Evolutionary conservation across 164 flowering plant species (phyloP), one percentile per base, ranked within the genome.

Genomic region (Vitis rupestris): DNA sequence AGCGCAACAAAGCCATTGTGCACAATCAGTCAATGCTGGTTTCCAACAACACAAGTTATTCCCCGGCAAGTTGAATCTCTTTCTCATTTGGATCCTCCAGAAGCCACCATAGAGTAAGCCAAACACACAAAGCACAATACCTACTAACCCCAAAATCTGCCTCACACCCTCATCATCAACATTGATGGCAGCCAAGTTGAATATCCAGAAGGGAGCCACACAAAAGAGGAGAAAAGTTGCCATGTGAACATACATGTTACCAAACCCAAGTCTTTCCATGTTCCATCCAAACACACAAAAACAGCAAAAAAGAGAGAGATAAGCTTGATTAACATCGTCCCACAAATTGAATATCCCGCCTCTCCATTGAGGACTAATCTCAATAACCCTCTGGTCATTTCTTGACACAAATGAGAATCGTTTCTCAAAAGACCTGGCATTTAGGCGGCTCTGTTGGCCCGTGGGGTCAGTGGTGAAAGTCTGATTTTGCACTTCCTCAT

Each of bases 261-360:
- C 99, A 72, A 95, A 90, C 10, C 98, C 97, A 53, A 95, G 89
- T 56, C 98, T 88, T 77, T 93, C 97, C 98, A 93, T 93, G 60
- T 95, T 95, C 99, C 98, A 93, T 27, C 99, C 99, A 66, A 95
- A 93, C 16, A 93, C 91, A 81, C 98, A 95, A 74, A 84, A 93
- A 59, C 84, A 74, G 73, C 98, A 95, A 71, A 95, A 93, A 2
- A 95, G 79, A 0, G 98, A 88, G 48, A 91, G 90, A 74, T 87
- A 91, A 3, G 99, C 94, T 17, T 84, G 55, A 64, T 88, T 82
- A 52, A 89, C 86, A 74, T 93, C 94, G 47, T 95, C 89, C 97
- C 98, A 91, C 16, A 91, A 69, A 66, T 95, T 97, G 70, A 90
- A 75, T 59, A 93, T 64, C 15, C 99, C 91, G 8, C 98, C 99